phyloP scores from a whole-genome alignment of 768 basidiomycete genomes.

The Leccinum sublutescens region DNA sequence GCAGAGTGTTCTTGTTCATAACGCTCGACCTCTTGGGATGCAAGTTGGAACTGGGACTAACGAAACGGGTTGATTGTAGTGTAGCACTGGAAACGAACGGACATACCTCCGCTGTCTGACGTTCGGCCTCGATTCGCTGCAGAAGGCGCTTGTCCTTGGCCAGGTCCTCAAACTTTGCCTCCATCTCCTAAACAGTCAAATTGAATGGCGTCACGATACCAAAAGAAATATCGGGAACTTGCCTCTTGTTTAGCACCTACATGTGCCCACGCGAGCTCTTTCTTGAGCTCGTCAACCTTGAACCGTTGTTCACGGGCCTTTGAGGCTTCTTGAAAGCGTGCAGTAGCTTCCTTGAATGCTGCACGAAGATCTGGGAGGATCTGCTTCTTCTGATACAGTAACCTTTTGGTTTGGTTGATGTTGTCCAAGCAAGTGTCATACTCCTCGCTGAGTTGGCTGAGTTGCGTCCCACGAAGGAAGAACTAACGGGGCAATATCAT shows the following conservation, averaged over 20 bases:
- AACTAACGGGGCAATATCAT: slow-evolving; percentile 50
- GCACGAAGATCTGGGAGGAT: slow-evolving; percentile 73
- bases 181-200: slow-evolving; percentile 39
- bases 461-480: slow-evolving; percentile 91
- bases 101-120: slow-evolving; percentile 40
- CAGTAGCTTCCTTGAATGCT: slow-evolving; percentile 53
- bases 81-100: slow-evolving; percentile 1
- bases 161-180: slow-evolving; percentile 40
- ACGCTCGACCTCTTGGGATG: slow-evolving; percentile 36
- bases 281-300: slow-evolving; percentile 68
- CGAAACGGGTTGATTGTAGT: neutral
- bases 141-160: slow-evolving; percentile 37
- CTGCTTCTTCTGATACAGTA: slow-evolving; percentile 69
- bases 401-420: slow-evolving; percentile 63
- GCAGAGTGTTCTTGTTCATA: slow-evolving; percentile 40
- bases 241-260: slow-evolving; percentile 70
- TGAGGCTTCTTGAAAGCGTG: slow-evolving; percentile 67
- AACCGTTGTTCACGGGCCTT: slow-evolving; percentile 70
- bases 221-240: slow-evolving; percentile 21
- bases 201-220: neutral
- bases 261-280: slow-evolving; percentile 86
- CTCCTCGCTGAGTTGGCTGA: slow-evolving; percentile 82
- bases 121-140: slow-evolving; percentile 39
- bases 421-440: slow-evolving; percentile 77
- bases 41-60: slow-evolving; percentile 35